A percentile compares a stretch with the other conserved stretches of the same genome.
Conservation (phyloP, 108 stramenopile species). For the Nitzschia putrida region DNA sequence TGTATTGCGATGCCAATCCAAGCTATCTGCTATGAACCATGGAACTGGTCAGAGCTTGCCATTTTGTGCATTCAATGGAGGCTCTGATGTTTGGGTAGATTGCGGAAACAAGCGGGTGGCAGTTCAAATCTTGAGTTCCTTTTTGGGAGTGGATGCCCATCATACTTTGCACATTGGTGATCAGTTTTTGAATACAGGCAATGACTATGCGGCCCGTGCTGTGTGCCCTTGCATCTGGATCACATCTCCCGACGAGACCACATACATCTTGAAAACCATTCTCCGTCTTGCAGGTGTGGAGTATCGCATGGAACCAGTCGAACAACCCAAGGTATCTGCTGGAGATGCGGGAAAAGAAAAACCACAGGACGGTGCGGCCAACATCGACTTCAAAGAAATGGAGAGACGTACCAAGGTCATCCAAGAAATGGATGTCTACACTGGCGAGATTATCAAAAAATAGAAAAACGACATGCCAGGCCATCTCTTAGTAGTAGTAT, state of each 20-base stretch:
- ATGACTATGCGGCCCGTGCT: slow-evolving; percentile 87
- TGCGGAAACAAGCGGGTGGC: slow-evolving; percentile 92
- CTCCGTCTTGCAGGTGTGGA: slow-evolving; percentile 71
- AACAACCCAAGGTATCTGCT: slow-evolving; percentile 9
- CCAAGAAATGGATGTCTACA: slow-evolving; percentile 85
- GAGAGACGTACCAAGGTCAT: slow-evolving; percentile 60
- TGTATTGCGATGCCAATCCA: slow-evolving; percentile 76
- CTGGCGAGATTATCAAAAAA: slow-evolving; percentile 63
- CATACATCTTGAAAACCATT: slow-evolving; percentile 85
- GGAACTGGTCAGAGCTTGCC: slow-evolving; percentile 58
- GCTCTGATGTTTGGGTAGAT: slow-evolving; percentile 91
- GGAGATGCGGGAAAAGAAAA: background rate
- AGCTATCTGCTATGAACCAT: slow-evolving; percentile 45
- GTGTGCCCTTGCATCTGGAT: slow-evolving; percentile 92
- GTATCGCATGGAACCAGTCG: slow-evolving; percentile 8
- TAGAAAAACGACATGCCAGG: slow-evolving; percentile 8
- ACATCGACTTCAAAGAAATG: slow-evolving; percentile 71
- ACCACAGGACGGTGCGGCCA: background rate
- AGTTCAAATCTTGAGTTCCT: slow-evolving; percentile 79
- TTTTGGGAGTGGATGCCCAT: slow-evolving; percentile 67
- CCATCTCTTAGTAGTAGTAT: background rate
- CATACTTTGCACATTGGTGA: slow-evolving; percentile 91
- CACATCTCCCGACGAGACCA: slow-evolving; percentile 87
- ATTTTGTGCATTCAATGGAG: slow-evolving; percentile 94
- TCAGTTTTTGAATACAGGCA: slow-evolving; percentile 90